These are phyloP conservation scores for Astragalus membranaceus DNA, from an alignment of 306 rosid species.

Conservation along the genomic window DNA sequence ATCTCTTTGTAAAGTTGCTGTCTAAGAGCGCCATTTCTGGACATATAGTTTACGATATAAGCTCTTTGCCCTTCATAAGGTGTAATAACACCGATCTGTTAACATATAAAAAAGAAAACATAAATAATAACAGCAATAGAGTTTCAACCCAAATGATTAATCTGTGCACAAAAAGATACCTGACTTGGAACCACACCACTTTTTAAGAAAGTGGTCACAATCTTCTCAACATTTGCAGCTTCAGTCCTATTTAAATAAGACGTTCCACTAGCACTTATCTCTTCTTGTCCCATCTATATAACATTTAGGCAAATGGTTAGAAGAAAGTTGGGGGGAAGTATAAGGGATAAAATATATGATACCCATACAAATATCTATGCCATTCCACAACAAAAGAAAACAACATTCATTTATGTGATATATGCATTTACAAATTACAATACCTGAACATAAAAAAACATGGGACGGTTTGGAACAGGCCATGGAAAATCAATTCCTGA, in stretches of 20 bases:
- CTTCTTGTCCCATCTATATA: conserved; percentile 99
- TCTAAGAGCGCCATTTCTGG: conserved; percentile 95
- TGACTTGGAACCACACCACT: conserved; percentile 97
- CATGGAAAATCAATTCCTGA: conserved; percentile 98
- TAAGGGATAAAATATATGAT: neutral
- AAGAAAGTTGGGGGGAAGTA: neutral
- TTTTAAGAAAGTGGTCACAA: conserved; percentile 94
- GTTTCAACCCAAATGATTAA: neutral
- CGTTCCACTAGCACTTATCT: conserved; percentile 98
- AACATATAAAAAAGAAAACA: neutral
- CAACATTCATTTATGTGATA: neutral
- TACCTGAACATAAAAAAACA: conserved; percentile 99
- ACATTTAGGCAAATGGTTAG: conserved; percentile 10
- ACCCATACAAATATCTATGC: neutral
- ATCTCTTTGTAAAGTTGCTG: conserved; percentile 99
- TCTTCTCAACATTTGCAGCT: conserved; percentile 99
- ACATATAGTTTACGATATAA: conserved; percentile 95
- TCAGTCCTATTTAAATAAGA: conserved; percentile 96
- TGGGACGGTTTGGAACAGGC: conserved; percentile 99
- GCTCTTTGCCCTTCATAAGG: conserved; percentile 99
- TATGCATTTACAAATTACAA: neutral
- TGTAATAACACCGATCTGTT: conserved; percentile 94
- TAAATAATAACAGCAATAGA: neutral
- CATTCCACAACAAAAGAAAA: conserved; percentile 5
- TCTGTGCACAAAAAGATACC: conserved; percentile 37